These are phyloP conservation scores for Ligustrum vulgare DNA, from an alignment of 257 asterid genomes.

Conservation along the genomic window DNA sequence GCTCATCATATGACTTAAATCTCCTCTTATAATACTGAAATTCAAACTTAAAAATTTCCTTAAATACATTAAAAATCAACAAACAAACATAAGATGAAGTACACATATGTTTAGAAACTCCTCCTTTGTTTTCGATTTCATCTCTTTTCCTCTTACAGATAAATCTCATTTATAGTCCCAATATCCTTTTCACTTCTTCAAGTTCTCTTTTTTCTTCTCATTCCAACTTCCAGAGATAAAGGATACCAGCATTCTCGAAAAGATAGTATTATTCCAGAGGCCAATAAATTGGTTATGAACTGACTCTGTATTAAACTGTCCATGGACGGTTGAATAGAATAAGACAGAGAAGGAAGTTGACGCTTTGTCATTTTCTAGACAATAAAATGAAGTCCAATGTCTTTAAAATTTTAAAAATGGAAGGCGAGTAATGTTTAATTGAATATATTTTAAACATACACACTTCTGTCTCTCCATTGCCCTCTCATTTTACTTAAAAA, in stretches of 20 bases:
- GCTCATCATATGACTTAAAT: not conserved
- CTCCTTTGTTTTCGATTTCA: not conserved
- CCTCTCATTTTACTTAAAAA: too few species aligned
- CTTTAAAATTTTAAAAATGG: too few species aligned
- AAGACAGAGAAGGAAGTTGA: too few species aligned
- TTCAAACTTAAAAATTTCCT: not conserved
- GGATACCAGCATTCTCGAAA: not conserved
- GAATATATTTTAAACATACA: too few species aligned
- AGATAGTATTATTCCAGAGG: too few species aligned
- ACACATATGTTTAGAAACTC: not conserved
- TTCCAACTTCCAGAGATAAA: not conserved
- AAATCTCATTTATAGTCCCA: not conserved
- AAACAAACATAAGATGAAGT: not conserved
- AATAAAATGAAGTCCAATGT: too few species aligned
- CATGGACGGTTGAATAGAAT: too few species aligned
- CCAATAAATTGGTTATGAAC: too few species aligned
- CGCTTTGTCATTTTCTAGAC: too few species aligned
- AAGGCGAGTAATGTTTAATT: too few species aligned
- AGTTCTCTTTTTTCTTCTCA: not conserved
- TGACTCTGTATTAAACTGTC: too few species aligned
- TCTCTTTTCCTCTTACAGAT: not conserved
- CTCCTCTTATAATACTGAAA: not conserved
- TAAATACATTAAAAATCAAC: not conserved
- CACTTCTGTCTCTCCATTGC: too few species aligned
- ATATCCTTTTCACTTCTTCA: not conserved